Percentiles rank a stretch among this genome's conserved stretches.
Conservation (phyloP, 1,284 basidiomycete genomes). For the Ceratobasidium sp. region DNA sequence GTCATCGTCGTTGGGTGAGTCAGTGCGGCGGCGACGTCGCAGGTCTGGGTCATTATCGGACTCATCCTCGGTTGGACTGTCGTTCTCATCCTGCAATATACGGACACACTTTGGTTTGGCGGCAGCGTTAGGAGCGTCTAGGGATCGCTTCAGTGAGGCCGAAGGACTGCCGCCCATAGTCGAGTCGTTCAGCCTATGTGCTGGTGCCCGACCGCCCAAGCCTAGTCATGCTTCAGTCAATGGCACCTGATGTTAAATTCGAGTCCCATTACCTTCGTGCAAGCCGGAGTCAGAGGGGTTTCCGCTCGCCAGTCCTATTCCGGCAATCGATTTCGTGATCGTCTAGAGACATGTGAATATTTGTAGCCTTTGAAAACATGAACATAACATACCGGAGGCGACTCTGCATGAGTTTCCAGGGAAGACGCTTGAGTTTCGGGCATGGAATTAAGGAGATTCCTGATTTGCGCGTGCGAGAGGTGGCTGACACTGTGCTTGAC, state of each 20-base stretch:
- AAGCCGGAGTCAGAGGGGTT: not conserved
- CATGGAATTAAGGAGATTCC: not conserved
- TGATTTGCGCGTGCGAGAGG: not conserved
- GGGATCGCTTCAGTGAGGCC: too few species aligned
- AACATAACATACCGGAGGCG: not conserved
- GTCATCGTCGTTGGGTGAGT: not conserved
- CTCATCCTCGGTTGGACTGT: not conserved
- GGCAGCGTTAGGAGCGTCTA: not conserved
- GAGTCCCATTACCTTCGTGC: conserved; percentile 2
- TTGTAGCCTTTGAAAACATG: not conserved
- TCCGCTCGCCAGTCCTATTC: conserved; percentile 22
- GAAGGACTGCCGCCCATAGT: too few species aligned
- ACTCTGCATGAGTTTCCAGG: conserved; percentile 10
- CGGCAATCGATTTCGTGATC: conserved; percentile 6
- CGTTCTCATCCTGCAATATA: not conserved
- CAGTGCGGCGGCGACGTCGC: not conserved
- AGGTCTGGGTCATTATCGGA: not conserved
- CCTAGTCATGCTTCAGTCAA: not conserved
- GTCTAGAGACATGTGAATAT: not conserved
- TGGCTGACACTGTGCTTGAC: not conserved
- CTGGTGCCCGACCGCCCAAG: not conserved
- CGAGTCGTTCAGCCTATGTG: not conserved
- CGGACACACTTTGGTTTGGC: not conserved
- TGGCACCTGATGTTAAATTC: too few species aligned
- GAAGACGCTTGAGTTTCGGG: conserved; percentile 3